Evolutionary conservation across 116 monocot genomes (phyloP), one percentile per base, ranked within the genome.

Genomic region (Cymodocea nodosa): DNA sequence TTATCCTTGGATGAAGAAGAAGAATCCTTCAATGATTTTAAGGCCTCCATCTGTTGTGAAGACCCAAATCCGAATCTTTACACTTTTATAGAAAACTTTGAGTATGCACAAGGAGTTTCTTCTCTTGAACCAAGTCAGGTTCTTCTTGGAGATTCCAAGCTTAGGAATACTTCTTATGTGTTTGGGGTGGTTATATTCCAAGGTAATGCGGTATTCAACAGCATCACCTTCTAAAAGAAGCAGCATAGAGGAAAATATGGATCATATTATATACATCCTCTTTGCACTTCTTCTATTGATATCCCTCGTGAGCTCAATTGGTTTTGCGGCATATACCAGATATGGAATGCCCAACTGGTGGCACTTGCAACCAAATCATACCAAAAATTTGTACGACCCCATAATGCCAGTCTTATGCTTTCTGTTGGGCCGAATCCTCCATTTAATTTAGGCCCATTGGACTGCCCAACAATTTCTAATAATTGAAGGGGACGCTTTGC

Each of bases 201-300:
- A 94, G 72, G 94, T 90, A 51, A 90, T 94, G 94, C 94, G 90
- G 60, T 90, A 94, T 58, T 73, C 90, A 17, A 94, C 94, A 0
- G 51, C 80, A 61, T 90, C 87, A 6, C 94, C 94, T 15, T 90
- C 94, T 11, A 94, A 94, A 63, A 80, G 94, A 70, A 94, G 94
- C 75, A 68, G 77, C 49, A 87, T 94, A 50, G 94, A 94, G 60
- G 90, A 75, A 75, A 87, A 94, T 51, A 94, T 90, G 90, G 85
- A 87, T 35, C 56, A 75, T 12, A 83, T 94, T 53, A 90, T 94
- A 60, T 94, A 90, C 58, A 64, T 94, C 44, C 83, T 94, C 23
- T 94, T 94, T 52, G 85, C 77, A 18, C 52, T 89, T 70, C 85
- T 94, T 17, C 64, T 94, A 16, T 40, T 87, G 53, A 87, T 94